These are phyloP conservation scores for Trametes meyenii DNA, from an alignment of 768 basidiomycete species.

Conservation along the genomic window DNA sequence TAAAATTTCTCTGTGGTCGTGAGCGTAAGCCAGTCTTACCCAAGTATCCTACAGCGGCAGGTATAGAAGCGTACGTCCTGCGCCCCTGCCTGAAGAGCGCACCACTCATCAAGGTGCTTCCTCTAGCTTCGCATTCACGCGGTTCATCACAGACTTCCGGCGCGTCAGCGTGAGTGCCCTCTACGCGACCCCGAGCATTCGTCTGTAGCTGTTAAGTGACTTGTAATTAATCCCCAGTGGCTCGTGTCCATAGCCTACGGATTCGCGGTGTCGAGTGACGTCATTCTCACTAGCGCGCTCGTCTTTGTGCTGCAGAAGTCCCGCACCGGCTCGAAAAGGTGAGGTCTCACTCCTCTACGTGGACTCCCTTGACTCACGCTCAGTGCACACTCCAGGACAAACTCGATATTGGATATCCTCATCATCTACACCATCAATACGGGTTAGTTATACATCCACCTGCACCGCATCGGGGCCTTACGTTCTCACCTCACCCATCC, in stretches of 20 bases:
- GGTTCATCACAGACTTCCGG: not conserved
- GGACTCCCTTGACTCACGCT: not conserved
- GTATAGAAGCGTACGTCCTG: not conserved
- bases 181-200: not conserved
- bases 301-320: not conserved
- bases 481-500: not conserved
- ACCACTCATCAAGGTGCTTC: not conserved
- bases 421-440: constrained; percentile 7
- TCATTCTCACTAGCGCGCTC: constrained; percentile 3
- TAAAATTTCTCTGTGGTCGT: not conserved
- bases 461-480: too few relatives aligned
- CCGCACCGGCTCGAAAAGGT: not conserved
- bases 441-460: not conserved
- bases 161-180: constrained; percentile 3
- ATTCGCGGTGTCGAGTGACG: not conserved
- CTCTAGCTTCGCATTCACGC: not conserved
- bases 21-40: not conserved
- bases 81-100: not conserved
- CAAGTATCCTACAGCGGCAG: not conserved
- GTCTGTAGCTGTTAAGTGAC: not conserved
- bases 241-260: constrained; percentile 2
- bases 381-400: not conserved
- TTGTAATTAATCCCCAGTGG: not conserved
- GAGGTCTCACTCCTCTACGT: not conserved
- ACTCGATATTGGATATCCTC: not conserved